These are phyloP conservation scores for Meyerozyma smithsonii DNA, from an alignment of 1,139 yeast species.

Conservation along the genomic window DNA sequence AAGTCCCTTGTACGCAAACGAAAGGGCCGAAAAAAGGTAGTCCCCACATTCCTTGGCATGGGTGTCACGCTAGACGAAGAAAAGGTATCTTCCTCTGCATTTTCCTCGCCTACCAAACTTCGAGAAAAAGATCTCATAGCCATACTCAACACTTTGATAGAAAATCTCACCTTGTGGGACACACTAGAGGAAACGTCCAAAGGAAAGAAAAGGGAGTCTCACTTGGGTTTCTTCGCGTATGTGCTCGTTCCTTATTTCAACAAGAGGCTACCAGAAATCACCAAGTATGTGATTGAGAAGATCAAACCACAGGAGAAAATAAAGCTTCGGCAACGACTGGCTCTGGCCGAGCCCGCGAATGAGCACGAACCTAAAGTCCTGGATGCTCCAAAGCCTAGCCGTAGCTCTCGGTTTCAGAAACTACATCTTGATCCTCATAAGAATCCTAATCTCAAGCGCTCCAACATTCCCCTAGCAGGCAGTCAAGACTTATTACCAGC, in stretches of 20 bases:
- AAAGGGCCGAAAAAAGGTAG: slow-evolving; percentile 20
- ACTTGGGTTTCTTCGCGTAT: slow-evolving; percentile 48
- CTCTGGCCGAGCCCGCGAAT: background rate
- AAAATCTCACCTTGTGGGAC: slow-evolving; percentile 54
- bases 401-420: slow-evolving; percentile 14
- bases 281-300: slow-evolving; percentile 44
- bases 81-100: background rate
- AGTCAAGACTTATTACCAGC: slow-evolving; percentile 27
- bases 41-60: slow-evolving; percentile 42
- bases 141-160: slow-evolving; percentile 42
- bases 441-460: slow-evolving; percentile 16
- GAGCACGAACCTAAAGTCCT: background rate
- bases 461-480: slow-evolving; percentile 5
- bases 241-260: slow-evolving; percentile 53
- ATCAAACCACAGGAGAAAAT: slow-evolving; percentile 30
- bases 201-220: slow-evolving; percentile 26
- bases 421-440: slow-evolving; percentile 13
- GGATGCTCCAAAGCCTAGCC: background rate
- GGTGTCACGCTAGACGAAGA: slow-evolving; percentile 20
- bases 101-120: background rate
- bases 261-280: slow-evolving; percentile 42
- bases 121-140: slow-evolving; percentile 11
- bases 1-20: slow-evolving; percentile 36
- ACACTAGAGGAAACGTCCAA: slow-evolving; percentile 34
- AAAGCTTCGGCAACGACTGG: background rate